Evolutionary conservation across 2,329 filamentous ascomycete species (phyloP).

Genomic region (Pseudogymnoascus sp.): DNA sequence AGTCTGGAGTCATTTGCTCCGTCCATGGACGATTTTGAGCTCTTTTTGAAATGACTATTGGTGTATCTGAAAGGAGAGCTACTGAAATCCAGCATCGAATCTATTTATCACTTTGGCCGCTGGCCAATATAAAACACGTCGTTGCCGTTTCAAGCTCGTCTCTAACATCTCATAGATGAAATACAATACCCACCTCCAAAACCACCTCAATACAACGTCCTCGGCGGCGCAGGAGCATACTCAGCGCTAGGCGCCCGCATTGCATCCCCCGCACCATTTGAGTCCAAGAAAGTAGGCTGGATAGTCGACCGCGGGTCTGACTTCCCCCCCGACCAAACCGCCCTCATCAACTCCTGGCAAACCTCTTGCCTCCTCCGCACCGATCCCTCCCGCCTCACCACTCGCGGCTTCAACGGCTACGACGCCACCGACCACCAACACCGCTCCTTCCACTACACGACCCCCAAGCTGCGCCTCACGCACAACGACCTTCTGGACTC

Average conservation of each 20-base stretch:
- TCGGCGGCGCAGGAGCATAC: slow-evolving; percentile 86
- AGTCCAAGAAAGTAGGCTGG: slow-evolving; percentile 70
- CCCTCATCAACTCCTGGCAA: slow-evolving; percentile 62
- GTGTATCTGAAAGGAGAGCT: neutral
- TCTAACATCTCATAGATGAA: slow-evolving; percentile 54
- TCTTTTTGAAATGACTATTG: neutral
- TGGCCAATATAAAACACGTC: neutral
- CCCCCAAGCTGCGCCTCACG: slow-evolving; percentile 74
- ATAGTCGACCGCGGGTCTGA: slow-evolving; percentile 84
- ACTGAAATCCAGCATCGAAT: neutral
- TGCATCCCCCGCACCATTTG: slow-evolving; percentile 57
- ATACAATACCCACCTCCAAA: slow-evolving; percentile 73
- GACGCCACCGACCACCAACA: slow-evolving; percentile 49
- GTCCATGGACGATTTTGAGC: neutral
- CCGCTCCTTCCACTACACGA: slow-evolving; percentile 76
- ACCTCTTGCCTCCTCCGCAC: slow-evolving; percentile 64
- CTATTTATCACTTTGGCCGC: neutral
- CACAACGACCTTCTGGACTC: slow-evolving; percentile 54
- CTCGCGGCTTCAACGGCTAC: slow-evolving; percentile 89
- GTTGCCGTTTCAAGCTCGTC: neutral
- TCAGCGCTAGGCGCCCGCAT: slow-evolving; percentile 82
- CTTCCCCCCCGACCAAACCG: slow-evolving; percentile 61
- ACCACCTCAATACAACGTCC: slow-evolving; percentile 61
- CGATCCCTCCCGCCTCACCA: slow-evolving; percentile 63
- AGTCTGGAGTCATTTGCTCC: neutral